A percentile compares a stretch with the other conserved stretches of the same genome.
phyloP scores from a whole-genome alignment of 768 basidiomycete genomes.

The Hygrophorus russula region DNA sequence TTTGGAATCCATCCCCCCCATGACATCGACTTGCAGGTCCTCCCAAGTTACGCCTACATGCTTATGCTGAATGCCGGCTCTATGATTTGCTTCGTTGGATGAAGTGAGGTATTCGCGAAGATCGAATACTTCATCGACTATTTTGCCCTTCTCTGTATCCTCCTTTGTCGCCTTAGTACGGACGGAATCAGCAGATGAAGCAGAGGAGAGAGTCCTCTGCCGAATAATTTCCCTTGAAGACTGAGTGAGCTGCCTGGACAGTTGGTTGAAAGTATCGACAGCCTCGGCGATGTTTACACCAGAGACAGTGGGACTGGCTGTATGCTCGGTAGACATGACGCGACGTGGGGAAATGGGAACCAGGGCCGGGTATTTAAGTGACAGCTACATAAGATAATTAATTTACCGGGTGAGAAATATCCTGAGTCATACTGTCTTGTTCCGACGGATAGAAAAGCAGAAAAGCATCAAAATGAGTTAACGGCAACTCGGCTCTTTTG shows the following conservation, averaged over 20 bases:
- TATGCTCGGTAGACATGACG: not conserved
- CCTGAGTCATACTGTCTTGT: no score
- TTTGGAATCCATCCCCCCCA: conserved; percentile 46
- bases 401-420: no score
- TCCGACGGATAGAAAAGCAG: no score
- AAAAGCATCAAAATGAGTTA: no score
- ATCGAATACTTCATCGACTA: conserved; percentile 34
- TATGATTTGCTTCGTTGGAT: conserved; percentile 54
- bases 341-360: no score
- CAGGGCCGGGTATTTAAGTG: no score
- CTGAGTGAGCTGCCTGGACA: conserved; percentile 30
- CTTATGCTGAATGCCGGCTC: conserved; percentile 62
- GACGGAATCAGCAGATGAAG: conserved; percentile 24
- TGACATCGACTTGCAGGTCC: conserved; percentile 49
- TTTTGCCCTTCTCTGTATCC: conserved; percentile 30
- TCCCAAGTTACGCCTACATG: conserved; percentile 24
- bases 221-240: conserved; percentile 12
- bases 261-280: conserved; percentile 43
- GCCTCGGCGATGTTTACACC: conserved; percentile 38
- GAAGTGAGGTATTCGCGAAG: conserved; percentile 58
- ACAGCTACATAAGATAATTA: no score
- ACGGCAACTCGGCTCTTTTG: no score
- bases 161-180: no score
- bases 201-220: conserved; percentile 21
- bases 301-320: not conserved